Base-by-base conservation (phyloP, 768 basidiomycete genomes). In the Kwoniella europaea region DNA sequence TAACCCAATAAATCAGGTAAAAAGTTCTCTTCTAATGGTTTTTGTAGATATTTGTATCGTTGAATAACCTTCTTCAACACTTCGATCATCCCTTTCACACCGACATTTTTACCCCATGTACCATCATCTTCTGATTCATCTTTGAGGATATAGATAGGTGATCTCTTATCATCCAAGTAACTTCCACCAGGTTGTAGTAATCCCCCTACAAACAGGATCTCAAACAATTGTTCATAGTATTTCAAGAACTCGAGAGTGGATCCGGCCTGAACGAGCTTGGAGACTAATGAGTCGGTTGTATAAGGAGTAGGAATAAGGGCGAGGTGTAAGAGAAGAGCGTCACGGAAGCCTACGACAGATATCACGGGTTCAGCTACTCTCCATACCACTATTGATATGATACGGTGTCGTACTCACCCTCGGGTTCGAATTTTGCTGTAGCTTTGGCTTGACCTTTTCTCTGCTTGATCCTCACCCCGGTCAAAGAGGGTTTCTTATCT, bases 21-120 rank as follows among this genome's bases (percentile, higher is more conserved):
- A 65, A 92, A 88, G 44, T 87, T 88, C 82, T 90, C 91, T 84
- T 98, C 96, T 59, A 99, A 90, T 55, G 96, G 94, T 84, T 91
- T 94, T 85, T 98, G 96, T 78, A 99, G 92, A 88, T 98, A 99
- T 85, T 98, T 98, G 88, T 98, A 98, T 86, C 96, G 91, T 85
- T 96, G 88, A 87, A 95, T 93, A 69, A 98, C 91, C 86, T 94
- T 95, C 85, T 94, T 94, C 78, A 98, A 87, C 44, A 97, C 95
- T 71, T 96, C 95, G 67, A 95, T 87, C 78, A 97, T 93, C 82
- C 91, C 91, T 88, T 91, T 95, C 85, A 98, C 86, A 86, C 96
- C 77, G 62, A 79, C 79, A 67, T 80, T 78, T 71, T 73, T 78
- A 3, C 27, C 42, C 52, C 71, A 71, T n/a, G 59, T 73, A 43